Evolutionary conservation across 805 yeast genomes (phyloP).

Genomic region (Candida pseudofarinosa): DNA sequence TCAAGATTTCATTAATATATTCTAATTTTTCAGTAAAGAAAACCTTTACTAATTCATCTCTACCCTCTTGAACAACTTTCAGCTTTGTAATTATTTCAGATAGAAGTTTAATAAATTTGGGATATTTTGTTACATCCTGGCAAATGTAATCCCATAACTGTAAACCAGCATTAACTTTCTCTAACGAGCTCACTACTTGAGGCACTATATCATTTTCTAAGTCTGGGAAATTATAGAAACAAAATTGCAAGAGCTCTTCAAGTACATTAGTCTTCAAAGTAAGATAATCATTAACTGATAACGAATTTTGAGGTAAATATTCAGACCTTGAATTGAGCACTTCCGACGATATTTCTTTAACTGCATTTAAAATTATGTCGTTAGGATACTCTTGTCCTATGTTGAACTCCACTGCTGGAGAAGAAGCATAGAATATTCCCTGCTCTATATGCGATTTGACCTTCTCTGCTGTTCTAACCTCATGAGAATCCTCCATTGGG

Average conservation of each 20-base stretch:
- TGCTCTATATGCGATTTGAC: constrained; percentile 78
- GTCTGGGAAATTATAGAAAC: constrained; percentile 41
- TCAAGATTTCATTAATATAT: constrained; percentile 24
- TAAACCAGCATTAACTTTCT: constrained; percentile 42
- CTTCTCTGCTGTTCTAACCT: constrained; percentile 23
- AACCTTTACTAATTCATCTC: constrained; percentile 19
- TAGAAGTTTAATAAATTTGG: constrained; percentile 4
- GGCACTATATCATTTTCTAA: constrained; percentile 37
- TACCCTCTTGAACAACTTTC: constrained; percentile 1
- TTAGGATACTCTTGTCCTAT: constrained; percentile 25
- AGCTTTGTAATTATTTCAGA: constrained; percentile 4
- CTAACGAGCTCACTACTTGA: constrained; percentile 25
- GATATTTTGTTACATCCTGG: constrained; percentile 4
- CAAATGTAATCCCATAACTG: constrained; percentile 33
- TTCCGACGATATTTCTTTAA: constrained; percentile 48
- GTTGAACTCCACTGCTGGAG: constrained; percentile 43
- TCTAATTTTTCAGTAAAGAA: constrained; percentile 23
- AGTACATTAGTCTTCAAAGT: constrained; percentile 44
- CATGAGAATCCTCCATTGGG: constrained; percentile 10
- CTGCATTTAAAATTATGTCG: constrained; percentile 27
- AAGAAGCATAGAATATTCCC: constrained; percentile 63
- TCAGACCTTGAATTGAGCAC: constrained; percentile 53
- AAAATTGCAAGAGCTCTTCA: constrained; percentile 42
- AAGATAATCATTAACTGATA: constrained; percentile 51
- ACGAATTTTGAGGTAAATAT: constrained; percentile 51